These are phyloP conservation scores for Verticillium nubilum DNA, from an alignment of 2,329 filamentous ascomycete genomes.

Conservation along the genomic window DNA sequence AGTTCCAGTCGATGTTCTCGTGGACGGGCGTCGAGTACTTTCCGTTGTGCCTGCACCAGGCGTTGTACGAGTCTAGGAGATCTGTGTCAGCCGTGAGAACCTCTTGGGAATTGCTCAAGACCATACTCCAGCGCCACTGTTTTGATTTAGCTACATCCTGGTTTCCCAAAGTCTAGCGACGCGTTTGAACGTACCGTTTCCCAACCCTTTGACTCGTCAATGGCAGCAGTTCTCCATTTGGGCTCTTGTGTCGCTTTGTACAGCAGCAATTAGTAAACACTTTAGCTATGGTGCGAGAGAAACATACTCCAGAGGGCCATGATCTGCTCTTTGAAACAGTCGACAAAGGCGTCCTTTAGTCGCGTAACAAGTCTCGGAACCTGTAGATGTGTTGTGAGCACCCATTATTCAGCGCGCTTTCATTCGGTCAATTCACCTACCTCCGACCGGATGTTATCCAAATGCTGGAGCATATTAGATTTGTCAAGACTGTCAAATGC, in stretches of 20 bases:
- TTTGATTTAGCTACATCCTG: neutral
- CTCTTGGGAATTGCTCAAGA: conserved; percentile 9
- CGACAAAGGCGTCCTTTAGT: conserved; percentile 6
- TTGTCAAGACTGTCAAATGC: neutral
- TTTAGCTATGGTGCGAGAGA: neutral
- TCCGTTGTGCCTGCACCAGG: conserved; percentile 22
- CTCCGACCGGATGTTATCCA: neutral
- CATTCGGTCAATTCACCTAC: neutral
- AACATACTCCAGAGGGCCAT: conserved; percentile 12
- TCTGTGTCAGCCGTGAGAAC: conserved; percentile 8
- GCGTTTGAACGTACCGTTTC: conserved; percentile 11
- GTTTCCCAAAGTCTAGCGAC: neutral
- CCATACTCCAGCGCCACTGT: conserved; percentile 18
- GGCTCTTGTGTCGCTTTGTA: conserved; percentile 6
- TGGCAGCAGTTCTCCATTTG: conserved; percentile 15
- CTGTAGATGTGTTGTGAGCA: conserved; percentile 3
- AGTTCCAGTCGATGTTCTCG: conserved; percentile 21
- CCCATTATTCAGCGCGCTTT: neutral
- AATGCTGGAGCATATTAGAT: neutral
- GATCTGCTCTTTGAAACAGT: conserved; percentile 12
- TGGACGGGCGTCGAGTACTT: conserved; percentile 15
- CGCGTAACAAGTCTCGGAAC: neutral
- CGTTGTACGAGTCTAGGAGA: conserved; percentile 15
- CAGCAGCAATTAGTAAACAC: neutral
- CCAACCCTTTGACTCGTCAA: conserved; percentile 9